These are phyloP conservation scores for Kwoniella sp. DNA, from an alignment of 768 basidiomycete species.

Conservation along the genomic window DNA sequence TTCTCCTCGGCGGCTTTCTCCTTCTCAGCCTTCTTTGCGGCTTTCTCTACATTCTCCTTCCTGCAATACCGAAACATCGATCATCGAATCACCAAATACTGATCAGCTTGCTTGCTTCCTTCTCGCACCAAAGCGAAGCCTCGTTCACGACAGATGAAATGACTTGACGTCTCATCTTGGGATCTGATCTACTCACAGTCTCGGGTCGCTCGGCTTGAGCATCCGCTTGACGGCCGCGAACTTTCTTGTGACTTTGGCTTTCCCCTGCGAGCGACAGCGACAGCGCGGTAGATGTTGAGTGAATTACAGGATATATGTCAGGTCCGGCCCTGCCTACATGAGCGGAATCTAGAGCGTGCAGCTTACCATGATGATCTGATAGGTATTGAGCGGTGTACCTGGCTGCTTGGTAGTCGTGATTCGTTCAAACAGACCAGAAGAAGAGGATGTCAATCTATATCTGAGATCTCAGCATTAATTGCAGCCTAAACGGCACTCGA, in stretches of 20 bases:
- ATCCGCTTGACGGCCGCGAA: constrained; percentile 93
- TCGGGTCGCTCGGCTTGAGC: constrained; percentile 88
- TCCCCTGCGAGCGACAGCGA: constrained; percentile 63
- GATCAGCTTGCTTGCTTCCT: neutral
- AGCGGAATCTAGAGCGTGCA: too few species aligned
- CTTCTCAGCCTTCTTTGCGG: constrained; percentile 64
- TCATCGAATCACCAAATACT: too few species aligned
- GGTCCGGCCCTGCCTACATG: too few species aligned
- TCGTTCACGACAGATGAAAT: neutral
- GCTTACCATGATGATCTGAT: too few species aligned
- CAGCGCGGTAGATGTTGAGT: too few species aligned
- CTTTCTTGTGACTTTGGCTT: constrained; percentile 90
- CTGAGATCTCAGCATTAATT: too few species aligned
- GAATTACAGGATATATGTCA: too few species aligned
- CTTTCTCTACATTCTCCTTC: constrained; percentile 90
- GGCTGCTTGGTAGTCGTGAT: too few species aligned
- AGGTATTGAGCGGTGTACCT: too few species aligned
- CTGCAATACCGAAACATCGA: constrained; percentile 61
- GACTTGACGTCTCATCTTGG: neutral
- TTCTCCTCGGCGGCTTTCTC: constrained; percentile 55
- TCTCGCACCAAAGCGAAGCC: neutral
- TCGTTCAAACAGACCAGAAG: too few species aligned
- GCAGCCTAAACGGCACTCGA: neutral
- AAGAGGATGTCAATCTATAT: too few species aligned
- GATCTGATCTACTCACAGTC: constrained; percentile 67